Evolutionary conservation across 2,329 filamentous ascomycete genomes (phyloP), one percentile per base, ranked within the genome.

Genomic region (Sclerotiophoma versabilis): DNA sequence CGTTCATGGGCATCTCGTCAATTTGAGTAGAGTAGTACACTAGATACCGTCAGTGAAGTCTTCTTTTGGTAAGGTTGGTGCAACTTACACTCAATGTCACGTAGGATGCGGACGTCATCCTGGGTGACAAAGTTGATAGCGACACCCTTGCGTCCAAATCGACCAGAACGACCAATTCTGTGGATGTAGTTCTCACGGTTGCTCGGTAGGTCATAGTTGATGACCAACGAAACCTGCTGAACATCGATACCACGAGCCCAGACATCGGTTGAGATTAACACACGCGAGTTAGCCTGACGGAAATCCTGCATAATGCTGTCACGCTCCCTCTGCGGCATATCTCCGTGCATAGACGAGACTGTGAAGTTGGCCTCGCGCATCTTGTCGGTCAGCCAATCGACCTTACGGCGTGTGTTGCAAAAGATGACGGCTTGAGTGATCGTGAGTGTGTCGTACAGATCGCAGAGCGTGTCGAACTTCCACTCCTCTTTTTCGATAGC

Each of bases 171-270:
- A 74, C 95, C 95, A 69, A 99, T 99, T 68, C 95, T 89, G 82
- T 99, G 95, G 77, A 99, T 98, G 79, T 99, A 99, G 81, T 99
- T 99, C 80, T 99, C 95, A 84, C 95, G 92, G 79, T 99, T 98
- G 79, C 90, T 95, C 3, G 95, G 95, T 55, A 99, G 83, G 75
- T 99, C 95, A 77, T 99, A 99, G 82, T 99, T 99, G 83, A 99
- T 99, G 59, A 99, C 95, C 71, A 99, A 81, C 58, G 91, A 96
- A 68, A 99, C 95, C 77, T 99, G 95, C 79, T 99, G 95, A 43
- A 99, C 95, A 74, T 99, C 95, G 77, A 99, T 99, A 80, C 95
- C 95, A 75, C 95, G 90, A 52, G 95, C 95, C 92, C 93, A 96
- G 37, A 99, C 92, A 75, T 99, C 95, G 1, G 95, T 99, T 29